Evolutionary conservation across 345 rosid genomes (phyloP), one percentile per base, ranked within the genome.

Genomic region (Punica granatum): DNA sequence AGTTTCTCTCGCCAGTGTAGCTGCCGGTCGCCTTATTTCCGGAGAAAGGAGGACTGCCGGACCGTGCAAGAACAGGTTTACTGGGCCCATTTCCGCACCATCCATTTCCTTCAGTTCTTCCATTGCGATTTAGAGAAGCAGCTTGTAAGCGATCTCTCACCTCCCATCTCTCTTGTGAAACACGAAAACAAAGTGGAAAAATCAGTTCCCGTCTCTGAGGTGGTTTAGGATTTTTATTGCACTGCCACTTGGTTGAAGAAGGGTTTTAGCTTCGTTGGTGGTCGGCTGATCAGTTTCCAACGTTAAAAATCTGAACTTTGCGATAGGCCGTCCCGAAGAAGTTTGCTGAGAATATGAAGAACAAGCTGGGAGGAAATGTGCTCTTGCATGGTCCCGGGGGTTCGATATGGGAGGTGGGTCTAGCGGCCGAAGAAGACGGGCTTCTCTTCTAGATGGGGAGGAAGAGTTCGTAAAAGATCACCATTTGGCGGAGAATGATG

Each of bases 361-460:
- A 61, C 73, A 89, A 81, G 73, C 81, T 92, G 54, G 83, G 82
- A 0, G 81, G 71, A 60, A 74, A 63, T 28, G 90, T 88, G 71
- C 70, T 82, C 7, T 81, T 92, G 42, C 86, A 81, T 80, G 84
- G 88, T 70, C 96, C 98, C 19, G 79, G 87, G 28, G 89, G 98
- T 1, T 13, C 44, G 37, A 67, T 67, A 31, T 86, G 90, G 90
- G 77, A 75, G 56, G 84, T 88, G 9, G 81, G 80, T 65, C 65
- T 86, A 23, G 79, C 73, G 68, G 69, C 74, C 31, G 72, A 72
- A 35, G 78, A 73, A 35, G 80, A 78, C 30, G 65, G 70, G 44
- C 37, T 81, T 66, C 65, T 78, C 76, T 89, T 92, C 42, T 46
- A 70, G 51, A 63, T 63, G 54, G 98, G 92, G 41, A 88, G 98